Conservation (phyloP, 2,329 filamentous ascomycete genomes). For the Clonostachys solani region DNA sequence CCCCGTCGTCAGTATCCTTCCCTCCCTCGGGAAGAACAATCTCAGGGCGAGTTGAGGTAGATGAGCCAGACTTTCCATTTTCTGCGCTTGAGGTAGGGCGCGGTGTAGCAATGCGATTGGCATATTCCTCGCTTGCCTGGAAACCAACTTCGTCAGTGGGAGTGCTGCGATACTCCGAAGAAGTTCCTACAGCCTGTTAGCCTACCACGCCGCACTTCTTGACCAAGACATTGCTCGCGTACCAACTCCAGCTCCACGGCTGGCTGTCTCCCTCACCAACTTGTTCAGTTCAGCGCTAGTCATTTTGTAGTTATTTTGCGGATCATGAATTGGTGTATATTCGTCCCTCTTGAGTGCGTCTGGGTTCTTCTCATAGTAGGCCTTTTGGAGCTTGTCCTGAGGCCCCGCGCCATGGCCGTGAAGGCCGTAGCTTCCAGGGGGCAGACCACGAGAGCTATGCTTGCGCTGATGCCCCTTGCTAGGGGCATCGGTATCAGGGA, state of each 20-base stretch:
- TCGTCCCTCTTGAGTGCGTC: slow-evolving; percentile 71
- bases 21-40: neutral
- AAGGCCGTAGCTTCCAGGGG: slow-evolving; percentile 88
- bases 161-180: slow-evolving; percentile 61
- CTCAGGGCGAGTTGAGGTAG: neutral
- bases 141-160: slow-evolving; percentile 91
- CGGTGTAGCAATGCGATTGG: slow-evolving; percentile 71
- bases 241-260: slow-evolving; percentile 46
- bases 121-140: slow-evolving; percentile 80
- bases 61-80: slow-evolving; percentile 1
- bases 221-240: slow-evolving; percentile 17
- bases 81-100: slow-evolving; percentile 37
- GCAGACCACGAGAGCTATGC: slow-evolving; percentile 65
- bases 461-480: slow-evolving; percentile 63
- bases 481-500: slow-evolving; percentile 52
- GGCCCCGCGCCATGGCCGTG: slow-evolving; percentile 79
- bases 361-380: slow-evolving; percentile 90
- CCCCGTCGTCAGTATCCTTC: slow-evolving; percentile 45
- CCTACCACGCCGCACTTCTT: neutral
- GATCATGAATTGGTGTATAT: slow-evolving; percentile 49
- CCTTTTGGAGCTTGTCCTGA: slow-evolving; percentile 80
- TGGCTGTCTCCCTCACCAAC: slow-evolving; percentile 72
- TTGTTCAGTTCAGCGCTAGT: slow-evolving; percentile 88
- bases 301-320: slow-evolving; percentile 71
- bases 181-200: slow-evolving; percentile 48